phyloP scores from a whole-genome alignment of 2,329 filamentous ascomycete genomes.

The Pseudovirgaria hyperparasitica region DNA sequence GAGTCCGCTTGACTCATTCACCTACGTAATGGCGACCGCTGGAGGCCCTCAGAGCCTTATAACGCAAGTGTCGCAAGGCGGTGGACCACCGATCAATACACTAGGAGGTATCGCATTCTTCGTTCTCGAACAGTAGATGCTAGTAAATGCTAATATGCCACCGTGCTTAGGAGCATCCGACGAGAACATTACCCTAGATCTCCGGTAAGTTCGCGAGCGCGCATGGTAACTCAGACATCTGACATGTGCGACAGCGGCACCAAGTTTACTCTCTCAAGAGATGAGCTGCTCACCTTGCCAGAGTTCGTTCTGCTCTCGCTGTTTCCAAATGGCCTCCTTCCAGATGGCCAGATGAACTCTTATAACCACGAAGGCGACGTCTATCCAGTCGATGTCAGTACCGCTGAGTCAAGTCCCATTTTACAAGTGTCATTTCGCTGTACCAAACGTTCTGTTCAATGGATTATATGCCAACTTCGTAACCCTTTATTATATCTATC shows the following conservation, averaged over 20 bases:
- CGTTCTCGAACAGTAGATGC: too few relatives aligned
- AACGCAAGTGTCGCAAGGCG: constrained; percentile 94
- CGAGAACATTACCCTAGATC: constrained; percentile 88
- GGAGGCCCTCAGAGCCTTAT: constrained; percentile 97
- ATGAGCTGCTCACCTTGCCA: constrained; percentile 87
- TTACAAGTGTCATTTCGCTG: background rate
- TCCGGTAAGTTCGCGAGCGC: constrained; percentile 51
- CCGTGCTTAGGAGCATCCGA: constrained; percentile 58
- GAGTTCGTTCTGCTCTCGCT: constrained; percentile 97
- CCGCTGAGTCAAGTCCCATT: constrained; percentile 15
- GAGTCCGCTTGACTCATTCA: constrained; percentile 83
- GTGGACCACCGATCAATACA: constrained; percentile 71
- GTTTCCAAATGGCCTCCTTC: constrained; percentile 95
- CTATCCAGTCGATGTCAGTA: constrained; percentile 90
- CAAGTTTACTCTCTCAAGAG: constrained; percentile 83
- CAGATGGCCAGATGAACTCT: constrained; percentile 88
- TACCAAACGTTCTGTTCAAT: constrained; percentile 22
- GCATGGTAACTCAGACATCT: constrained; percentile 9
- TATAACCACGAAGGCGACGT: constrained; percentile 89
- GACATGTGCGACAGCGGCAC: constrained; percentile 52
- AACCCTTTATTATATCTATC: constrained; percentile 40
- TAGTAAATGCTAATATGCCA: constrained; percentile 1
- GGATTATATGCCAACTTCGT: constrained; percentile 28
- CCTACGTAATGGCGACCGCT: constrained; percentile 95
- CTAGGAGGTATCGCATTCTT: constrained; percentile 54